Percentiles rank a stretch among this genome's conserved stretches.
phyloP scores from a whole-genome alignment of 768 basidiomycete species.

The Dioszegia hungarica region DNA sequence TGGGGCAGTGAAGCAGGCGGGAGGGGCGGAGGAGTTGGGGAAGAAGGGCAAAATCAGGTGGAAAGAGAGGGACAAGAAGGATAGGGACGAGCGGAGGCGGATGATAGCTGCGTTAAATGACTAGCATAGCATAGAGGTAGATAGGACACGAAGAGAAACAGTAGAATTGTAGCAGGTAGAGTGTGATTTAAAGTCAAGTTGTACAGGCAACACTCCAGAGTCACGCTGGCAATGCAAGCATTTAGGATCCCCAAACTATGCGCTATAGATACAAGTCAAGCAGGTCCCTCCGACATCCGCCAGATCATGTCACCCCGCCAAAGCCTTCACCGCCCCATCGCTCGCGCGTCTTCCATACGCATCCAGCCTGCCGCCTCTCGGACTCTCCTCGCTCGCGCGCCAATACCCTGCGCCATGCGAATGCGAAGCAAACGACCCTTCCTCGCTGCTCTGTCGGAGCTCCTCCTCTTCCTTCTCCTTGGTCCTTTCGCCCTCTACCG shows the following conservation, averaged over 20 bases:
- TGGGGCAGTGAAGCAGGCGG: not conserved
- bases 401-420: not conserved
- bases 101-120: conserved; percentile 26
- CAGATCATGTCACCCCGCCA: too few species aligned
- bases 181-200: too few species aligned
- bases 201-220: too few species aligned
- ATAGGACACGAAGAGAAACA: too few species aligned
- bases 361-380: not conserved
- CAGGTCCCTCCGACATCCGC: too few species aligned
- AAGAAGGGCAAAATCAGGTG: conserved; percentile 42
- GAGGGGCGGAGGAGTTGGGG: conserved; percentile 23
- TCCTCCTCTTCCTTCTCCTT: conserved; percentile 2
- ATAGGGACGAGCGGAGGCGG: conserved; percentile 34
- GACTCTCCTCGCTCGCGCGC: conserved; percentile 17
- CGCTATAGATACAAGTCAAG: not conserved
- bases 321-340: conserved; percentile 14
- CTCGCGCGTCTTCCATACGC: conserved; percentile 16
- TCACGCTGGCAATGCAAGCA: not conserved
- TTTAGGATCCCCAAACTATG: not conserved
- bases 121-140: not conserved
- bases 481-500: not conserved
- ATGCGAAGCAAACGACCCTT: conserved; percentile 3
- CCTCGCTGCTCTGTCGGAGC: conserved; percentile 12
- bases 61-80: conserved; percentile 33
- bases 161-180: too few species aligned